These are phyloP conservation scores for Neocallimastix lanati DNA, from an alignment of 192 early-diverging fungal species.

Conservation along the genomic window DNA sequence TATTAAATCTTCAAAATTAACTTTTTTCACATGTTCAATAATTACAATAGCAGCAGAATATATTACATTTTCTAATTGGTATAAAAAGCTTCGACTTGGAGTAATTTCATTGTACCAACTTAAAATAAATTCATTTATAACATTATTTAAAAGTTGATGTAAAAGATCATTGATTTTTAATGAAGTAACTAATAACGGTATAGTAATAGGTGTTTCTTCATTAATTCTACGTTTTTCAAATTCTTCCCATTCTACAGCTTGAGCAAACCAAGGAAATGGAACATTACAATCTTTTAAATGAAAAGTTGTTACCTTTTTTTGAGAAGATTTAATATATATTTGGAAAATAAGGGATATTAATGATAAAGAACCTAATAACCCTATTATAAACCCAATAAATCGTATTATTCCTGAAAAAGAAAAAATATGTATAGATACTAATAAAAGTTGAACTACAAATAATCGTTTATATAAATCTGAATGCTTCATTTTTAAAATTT, in stretches of 20 bases:
- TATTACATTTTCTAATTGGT: neutral
- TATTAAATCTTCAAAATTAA: neutral
- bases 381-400: neutral
- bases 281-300: neutral
- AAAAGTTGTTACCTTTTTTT: neutral
- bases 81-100: neutral
- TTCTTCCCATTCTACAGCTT: neutral
- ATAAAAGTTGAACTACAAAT: neutral
- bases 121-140: neutral
- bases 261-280: neutral
- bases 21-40: neutral
- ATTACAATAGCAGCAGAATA: neutral
- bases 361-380: neutral
- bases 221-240: neutral
- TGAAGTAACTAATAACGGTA: neutral
- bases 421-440: neutral
- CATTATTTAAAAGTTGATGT: neutral
- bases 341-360: neutral
- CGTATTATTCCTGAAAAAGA: neutral
- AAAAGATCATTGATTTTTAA: neutral
- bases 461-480: neutral
- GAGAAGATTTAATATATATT: neutral
- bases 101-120: neutral
- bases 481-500: neutral
- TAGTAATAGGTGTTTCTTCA: neutral